These are phyloP conservation scores for Mollisiaceae sp. DNA, from an alignment of 2,329 filamentous ascomycete genomes.

Conservation along the genomic window DNA sequence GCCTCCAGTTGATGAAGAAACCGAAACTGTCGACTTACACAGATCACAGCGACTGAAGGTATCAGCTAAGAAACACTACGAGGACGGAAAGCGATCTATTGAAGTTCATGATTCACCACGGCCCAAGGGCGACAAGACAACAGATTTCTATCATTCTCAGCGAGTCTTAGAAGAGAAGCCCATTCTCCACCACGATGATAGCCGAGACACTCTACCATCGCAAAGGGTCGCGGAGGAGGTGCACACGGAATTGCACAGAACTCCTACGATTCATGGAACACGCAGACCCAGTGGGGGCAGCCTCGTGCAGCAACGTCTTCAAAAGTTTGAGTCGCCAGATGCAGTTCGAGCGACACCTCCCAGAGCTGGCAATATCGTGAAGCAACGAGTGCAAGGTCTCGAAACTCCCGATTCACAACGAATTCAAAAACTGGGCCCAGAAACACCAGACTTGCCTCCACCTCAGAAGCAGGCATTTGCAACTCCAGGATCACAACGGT, in stretches of 20 bases:
- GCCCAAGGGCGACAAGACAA: conserved; percentile 24
- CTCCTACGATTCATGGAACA: conserved; percentile 28
- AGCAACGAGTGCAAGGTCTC: conserved; percentile 13
- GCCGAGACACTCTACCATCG: conserved; percentile 27
- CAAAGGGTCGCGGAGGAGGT: conserved; percentile 27
- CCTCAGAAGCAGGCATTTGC: neutral
- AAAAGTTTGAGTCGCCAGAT: conserved; percentile 36
- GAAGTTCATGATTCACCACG: conserved; percentile 25
- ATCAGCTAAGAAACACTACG: conserved; percentile 22
- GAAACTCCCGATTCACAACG: conserved; percentile 20
- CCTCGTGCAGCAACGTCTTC: conserved; percentile 36
- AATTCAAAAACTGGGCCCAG: conserved; percentile 20
- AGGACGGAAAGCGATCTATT: conserved; percentile 22
- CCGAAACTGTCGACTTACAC: conserved; percentile 50
- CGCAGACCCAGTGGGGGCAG: conserved; percentile 22
- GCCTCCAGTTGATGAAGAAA: conserved; percentile 51
- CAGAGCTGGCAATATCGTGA: conserved; percentile 5
- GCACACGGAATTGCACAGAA: conserved; percentile 33
- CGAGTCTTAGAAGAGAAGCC: conserved; percentile 20
- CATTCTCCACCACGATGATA: conserved; percentile 23
- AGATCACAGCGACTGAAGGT: conserved; percentile 34
- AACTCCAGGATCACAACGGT: conserved; percentile 2
- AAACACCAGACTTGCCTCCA: conserved; percentile 5
- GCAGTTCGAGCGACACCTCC: conserved; percentile 1
- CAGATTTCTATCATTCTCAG: conserved; percentile 28